Percentiles rank a stretch among this genome's conserved stretches.
These are phyloP conservation scores for Smallanthus sonchifolius DNA, from an alignment of 129 eudicot species.

Conservation along the genomic window DNA sequence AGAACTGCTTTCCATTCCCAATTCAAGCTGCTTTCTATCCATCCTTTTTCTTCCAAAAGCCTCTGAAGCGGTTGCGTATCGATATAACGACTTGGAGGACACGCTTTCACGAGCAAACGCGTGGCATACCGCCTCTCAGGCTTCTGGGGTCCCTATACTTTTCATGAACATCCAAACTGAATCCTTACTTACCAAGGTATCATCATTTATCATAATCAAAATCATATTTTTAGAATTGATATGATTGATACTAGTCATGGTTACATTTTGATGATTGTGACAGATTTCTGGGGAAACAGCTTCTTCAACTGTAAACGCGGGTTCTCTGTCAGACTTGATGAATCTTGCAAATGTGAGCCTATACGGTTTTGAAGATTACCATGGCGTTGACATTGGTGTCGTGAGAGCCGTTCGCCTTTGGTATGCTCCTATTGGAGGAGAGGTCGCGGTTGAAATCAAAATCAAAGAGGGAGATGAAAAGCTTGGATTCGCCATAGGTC, in stretches of 20 bases:
- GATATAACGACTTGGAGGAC: slow-evolving; percentile 79
- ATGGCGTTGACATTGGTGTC: slow-evolving; percentile 93
- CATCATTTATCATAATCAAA: neutral
- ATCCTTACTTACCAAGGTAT: slow-evolving; percentile 95
- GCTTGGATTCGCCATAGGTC: slow-evolving; percentile 86
- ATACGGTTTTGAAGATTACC: slow-evolving; percentile 96
- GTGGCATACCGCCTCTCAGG: slow-evolving; percentile 83
- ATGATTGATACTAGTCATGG: neutral
- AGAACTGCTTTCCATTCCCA: slow-evolving; percentile 56
- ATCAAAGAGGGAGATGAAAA: slow-evolving; percentile 63
- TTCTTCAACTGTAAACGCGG: slow-evolving; percentile 66
- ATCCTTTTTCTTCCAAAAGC: slow-evolving; percentile 79
- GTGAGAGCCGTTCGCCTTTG: slow-evolving; percentile 90
- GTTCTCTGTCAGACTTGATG: slow-evolving; percentile 66
- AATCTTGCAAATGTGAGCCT: slow-evolving; percentile 74
- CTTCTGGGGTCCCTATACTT: slow-evolving; percentile 74
- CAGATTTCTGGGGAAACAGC: slow-evolving; percentile 93
- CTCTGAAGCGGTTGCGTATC: slow-evolving; percentile 44
- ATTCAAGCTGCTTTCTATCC: slow-evolving; percentile 82
- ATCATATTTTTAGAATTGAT: neutral
- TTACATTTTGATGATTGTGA: slow-evolving; percentile 11
- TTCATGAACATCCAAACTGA: slow-evolving; percentile 92
- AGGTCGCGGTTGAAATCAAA: slow-evolving; percentile 58
- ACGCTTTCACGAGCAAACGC: slow-evolving; percentile 88
- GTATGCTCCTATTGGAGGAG: slow-evolving; percentile 87